Percentiles rank a stretch among this genome's conserved stretches.
Evolutionary conservation across 345 rosid genomes (phyloP).

Genomic region (Salix exigua): DNA sequence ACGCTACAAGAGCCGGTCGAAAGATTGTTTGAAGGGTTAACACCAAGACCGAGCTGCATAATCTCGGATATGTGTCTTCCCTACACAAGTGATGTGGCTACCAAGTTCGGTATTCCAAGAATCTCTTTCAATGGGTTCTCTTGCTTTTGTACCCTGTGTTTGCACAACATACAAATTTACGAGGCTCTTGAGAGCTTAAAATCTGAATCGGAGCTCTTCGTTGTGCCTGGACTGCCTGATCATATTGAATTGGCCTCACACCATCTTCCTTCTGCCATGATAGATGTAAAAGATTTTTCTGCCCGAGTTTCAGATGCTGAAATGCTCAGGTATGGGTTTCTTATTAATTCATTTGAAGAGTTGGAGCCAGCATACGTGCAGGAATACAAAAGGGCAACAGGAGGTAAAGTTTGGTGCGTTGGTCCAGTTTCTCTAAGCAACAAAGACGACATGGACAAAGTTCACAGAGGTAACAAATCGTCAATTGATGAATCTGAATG

Average conservation of each 20-base stretch:
- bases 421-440: conserved; percentile 18
- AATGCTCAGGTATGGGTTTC: not conserved
- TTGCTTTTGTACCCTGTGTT: conserved; percentile 3
- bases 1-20: conserved; percentile 18
- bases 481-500: not conserved
- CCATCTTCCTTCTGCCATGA: not conserved
- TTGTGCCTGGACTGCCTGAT: conserved; percentile 16
- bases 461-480: conserved; percentile 3
- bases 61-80: conserved; percentile 29
- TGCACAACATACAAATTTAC: not conserved
- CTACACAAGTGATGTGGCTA: conserved; percentile 21
- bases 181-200: not conserved
- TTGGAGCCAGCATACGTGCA: conserved; percentile 8
- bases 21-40: conserved; percentile 11
- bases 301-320: not conserved
- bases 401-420: conserved; percentile 6
- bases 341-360: conserved; percentile 17
- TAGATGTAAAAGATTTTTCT: not conserved
- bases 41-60: conserved; percentile 29
- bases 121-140: conserved; percentile 23
- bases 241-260: not conserved
- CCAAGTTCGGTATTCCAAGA: conserved; percentile 21
- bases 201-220: not conserved
- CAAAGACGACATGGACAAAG: conserved; percentile 5
- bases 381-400: not conserved